These are phyloP conservation scores for Musa balbisiana DNA, from an alignment of 202 grass and related monocot genomes.

Conservation along the genomic window DNA sequence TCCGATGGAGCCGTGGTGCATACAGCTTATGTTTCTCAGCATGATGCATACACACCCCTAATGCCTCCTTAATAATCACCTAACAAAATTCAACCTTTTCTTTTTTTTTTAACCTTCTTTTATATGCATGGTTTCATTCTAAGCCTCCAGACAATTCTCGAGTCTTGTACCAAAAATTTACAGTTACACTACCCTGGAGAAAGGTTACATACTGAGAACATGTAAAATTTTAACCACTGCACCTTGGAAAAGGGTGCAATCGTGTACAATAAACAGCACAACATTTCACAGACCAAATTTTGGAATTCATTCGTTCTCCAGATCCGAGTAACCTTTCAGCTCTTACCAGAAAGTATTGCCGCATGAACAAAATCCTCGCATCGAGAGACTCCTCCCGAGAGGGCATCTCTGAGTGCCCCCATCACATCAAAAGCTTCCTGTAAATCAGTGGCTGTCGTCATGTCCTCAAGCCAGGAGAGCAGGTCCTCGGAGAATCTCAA, in stretches of 20 bases:
- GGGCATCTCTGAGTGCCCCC: constrained; percentile 55
- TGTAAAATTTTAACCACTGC: neutral
- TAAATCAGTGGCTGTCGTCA: constrained; percentile 63
- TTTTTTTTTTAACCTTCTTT: neutral
- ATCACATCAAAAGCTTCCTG: constrained; percentile 95
- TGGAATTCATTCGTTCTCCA: too few species aligned
- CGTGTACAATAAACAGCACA: too few species aligned
- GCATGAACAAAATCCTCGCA: constrained; percentile 78
- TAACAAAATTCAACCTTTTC: too few species aligned
- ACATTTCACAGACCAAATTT: neutral
- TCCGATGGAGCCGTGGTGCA: too few species aligned
- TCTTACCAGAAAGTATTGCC: constrained; percentile 48
- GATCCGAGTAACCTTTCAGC: constrained; percentile 15
- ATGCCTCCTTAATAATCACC: too few species aligned
- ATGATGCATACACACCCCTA: too few species aligned
- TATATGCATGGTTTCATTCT: neutral
- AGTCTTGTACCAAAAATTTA: neutral
- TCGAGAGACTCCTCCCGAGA: constrained; percentile 42
- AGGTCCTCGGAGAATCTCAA: constrained; percentile 65
- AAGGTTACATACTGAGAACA: neutral
- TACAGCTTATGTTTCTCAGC: too few species aligned
- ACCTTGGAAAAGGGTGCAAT: neutral
- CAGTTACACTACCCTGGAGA: neutral
- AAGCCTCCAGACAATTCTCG: neutral
- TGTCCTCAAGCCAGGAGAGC: constrained; percentile 81